Percentiles rank a stretch among this genome's conserved stretches.
These are phyloP conservation scores for Lipomyces orientalis DNA, from an alignment of 805 yeast genomes.

Conservation along the genomic window DNA sequence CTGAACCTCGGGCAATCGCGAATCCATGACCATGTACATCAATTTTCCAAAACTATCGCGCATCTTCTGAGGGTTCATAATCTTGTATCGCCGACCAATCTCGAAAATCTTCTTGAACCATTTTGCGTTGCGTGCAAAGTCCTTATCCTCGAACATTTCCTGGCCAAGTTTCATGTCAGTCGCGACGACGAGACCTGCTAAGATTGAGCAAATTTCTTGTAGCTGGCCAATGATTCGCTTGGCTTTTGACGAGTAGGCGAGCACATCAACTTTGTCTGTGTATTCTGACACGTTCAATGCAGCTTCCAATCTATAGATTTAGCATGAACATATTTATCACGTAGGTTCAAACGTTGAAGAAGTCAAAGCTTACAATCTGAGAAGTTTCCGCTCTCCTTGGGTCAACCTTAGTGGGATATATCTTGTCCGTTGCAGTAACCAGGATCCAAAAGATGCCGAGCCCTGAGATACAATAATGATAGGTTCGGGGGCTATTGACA, in stretches of 20 bases:
- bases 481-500: slow-evolving; percentile 27
- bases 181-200: slow-evolving; percentile 80
- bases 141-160: slow-evolving; percentile 65
- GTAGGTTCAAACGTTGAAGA: background rate
- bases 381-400: slow-evolving; percentile 68
- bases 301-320: slow-evolving; percentile 54
- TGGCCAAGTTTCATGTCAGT: slow-evolving; percentile 75
- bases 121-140: slow-evolving; percentile 69
- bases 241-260: slow-evolving; percentile 68
- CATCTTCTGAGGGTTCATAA: slow-evolving; percentile 84
- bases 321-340: background rate
- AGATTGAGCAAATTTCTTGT: slow-evolving; percentile 75
- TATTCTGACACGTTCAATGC: slow-evolving; percentile 80
- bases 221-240: slow-evolving; percentile 74
- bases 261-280: slow-evolving; percentile 76
- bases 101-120: slow-evolving; percentile 78
- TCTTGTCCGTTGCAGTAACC: slow-evolving; percentile 43
- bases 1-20: slow-evolving; percentile 71
- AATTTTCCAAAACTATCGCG: slow-evolving; percentile 78
- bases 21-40: slow-evolving; percentile 84
- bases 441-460: slow-evolving; percentile 34
- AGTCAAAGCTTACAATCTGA: slow-evolving; percentile 51
- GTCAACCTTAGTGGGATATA: slow-evolving; percentile 75
- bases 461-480: slow-evolving; percentile 35
- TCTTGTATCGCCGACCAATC: slow-evolving; percentile 78